Base-by-base conservation (phyloP, 805 yeast species). In the Yarrowia osloensis region DNA sequence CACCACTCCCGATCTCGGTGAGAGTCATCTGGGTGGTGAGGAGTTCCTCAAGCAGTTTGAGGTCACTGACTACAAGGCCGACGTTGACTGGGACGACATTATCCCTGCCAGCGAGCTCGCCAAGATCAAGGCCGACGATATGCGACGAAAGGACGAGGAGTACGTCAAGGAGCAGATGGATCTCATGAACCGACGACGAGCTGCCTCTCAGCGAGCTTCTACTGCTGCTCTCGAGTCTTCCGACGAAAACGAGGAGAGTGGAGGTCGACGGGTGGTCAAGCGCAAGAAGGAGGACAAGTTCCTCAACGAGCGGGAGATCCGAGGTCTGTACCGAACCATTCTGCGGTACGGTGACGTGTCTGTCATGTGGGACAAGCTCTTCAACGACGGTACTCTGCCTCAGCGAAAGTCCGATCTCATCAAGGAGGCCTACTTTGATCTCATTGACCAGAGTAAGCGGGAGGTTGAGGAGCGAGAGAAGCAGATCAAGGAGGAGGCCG, bases 71-170 rank as follows among this genome's bases (percentile, higher is more conserved):
- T 96, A 93, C 77, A 95, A 95, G 80, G 98, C 99, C 0, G 97
- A 94, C 77, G 92, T 94, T 69, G 96, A 92, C 70, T 95, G 99
- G 99, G 98, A 95, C 79, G 99, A 95, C 77, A 95, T 95, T 72
- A 95, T 95, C 73, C 99, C 99, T 0, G 93, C 91, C 70, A 97
- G 90, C 52, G 99, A 95, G 77, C 81, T 96, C 70, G 84, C 86
- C 69, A 91, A 89, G 75, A 82, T 95, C 72, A 95, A 95, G 76
- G 97, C 90, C 70, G 97, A 92, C 67, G 99, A 95, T 75, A 88
- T 89, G 81, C 88, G 87, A 75, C 84, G 89, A 63, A 84, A 88
- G 52, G 98, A 95, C 71, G 98, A 94, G 70, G 89, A 86, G 70
- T 93, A 86, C 74, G 82, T 95, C 67, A 87, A 91, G 74, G 94